Evolutionary conservation across 108 stramenopile genomes (phyloP), one percentile per base, ranked within the genome.

Genomic region (Bacterosira constricta): DNA sequence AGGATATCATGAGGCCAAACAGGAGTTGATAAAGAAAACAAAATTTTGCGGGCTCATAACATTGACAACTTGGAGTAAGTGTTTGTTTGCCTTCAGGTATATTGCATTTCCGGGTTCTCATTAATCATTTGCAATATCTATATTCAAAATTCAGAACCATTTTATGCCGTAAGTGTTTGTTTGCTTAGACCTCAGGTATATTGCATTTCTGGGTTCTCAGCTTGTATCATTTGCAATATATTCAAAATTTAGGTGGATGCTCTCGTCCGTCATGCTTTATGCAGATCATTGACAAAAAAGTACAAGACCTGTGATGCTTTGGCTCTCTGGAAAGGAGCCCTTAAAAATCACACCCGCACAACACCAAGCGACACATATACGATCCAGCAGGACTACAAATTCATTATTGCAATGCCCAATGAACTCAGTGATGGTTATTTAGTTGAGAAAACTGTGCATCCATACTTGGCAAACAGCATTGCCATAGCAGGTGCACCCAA

Each of bases 271-370:
- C 70, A 71, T 51, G 70, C 49, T 18, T 37, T 71, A 21, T 71
- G 70, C 44, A 36, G 51, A 36, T 27, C 53, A 6, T 49, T 71
- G n/a, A 71, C 70, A 4, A 62, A 51, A 25, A 29, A 71, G 29
- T 71, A 71, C 60, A 71, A 71, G 53, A 32, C 49, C 12, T 71
- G 70, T 29, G 35, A 32, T 23, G 57, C 44, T 26, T n/a, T 61
- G 36, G 50, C 29, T 41, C 10, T 3, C n/a, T 61, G 46, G 34
- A 61, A 71, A 47, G 49, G 60, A 10, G 11, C 37, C 7, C 9
- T 20, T 10, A 15, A 55, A 2, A 57, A 54, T 29, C 42, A 36
- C 59, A 17, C 11, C 10, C 56, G 3, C 29, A 57, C 44, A 21
- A 15, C 17, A 45, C 45, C 53, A 46, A 31, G 20, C 11, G 44